Percentiles rank a stretch among this genome's conserved stretches.
Conservation (phyloP, 106 monocot species). For the Phalaenopsis aphrodite region DNA sequence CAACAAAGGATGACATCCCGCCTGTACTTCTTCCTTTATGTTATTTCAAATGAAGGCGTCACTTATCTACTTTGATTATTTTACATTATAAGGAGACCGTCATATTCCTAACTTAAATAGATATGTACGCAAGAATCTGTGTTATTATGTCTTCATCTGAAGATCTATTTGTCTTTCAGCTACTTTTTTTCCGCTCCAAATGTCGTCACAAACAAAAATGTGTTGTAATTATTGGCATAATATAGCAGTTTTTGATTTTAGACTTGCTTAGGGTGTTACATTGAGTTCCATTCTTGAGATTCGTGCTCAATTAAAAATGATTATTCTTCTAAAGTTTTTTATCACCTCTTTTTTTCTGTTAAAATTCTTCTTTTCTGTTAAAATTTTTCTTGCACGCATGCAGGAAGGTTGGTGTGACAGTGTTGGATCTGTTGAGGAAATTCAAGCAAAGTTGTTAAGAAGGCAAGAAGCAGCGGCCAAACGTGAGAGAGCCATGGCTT, state of each 20-base stretch:
- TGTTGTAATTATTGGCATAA: not conserved
- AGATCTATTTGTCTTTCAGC: not conserved
- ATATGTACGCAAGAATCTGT: not conserved
- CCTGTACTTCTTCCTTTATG: not conserved
- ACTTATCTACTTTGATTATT: not conserved
- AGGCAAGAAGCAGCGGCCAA: slow-evolving; percentile 94
- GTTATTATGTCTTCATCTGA: not conserved
- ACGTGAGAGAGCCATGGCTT: slow-evolving; percentile 93
- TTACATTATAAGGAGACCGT: not conserved
- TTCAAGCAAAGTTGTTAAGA: slow-evolving; percentile 73
- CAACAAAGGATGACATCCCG: not conserved
- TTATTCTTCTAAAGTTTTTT: not conserved
- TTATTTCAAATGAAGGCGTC: not conserved
- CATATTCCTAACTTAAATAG: not conserved
- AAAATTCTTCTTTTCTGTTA: not conserved
- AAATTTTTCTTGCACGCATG: slow-evolving; percentile 5
- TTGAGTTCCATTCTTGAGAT: not conserved
- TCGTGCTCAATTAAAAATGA: not conserved
- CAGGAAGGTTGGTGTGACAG: slow-evolving; percentile 97
- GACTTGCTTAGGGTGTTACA: not conserved
- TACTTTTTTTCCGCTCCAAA: not conserved
- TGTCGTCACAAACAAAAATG: not conserved
- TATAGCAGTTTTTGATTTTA: not conserved
- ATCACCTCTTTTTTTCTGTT: not conserved
- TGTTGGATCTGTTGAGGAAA: slow-evolving; percentile 80